Conservation (phyloP, 176 grass and related monocot genomes). For the Lolium rigidum region DNA sequence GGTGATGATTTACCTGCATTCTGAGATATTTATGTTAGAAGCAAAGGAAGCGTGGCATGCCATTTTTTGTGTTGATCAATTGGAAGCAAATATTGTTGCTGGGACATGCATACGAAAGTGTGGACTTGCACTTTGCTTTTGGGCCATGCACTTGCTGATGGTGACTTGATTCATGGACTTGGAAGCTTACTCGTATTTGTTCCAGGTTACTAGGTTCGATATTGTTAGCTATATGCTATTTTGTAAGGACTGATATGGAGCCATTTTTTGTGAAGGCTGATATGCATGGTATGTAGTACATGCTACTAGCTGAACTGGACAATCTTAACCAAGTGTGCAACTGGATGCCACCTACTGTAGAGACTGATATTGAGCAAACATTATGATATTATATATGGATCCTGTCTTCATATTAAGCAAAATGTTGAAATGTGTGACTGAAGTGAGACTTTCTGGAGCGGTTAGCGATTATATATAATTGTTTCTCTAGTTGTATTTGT, state of each 20-base stretch:
- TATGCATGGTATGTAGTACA: neutral
- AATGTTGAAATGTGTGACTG: neutral
- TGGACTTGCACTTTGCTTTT: too few relatives aligned
- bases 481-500: neutral
- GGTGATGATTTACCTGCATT: neutral
- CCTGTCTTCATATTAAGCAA: neutral
- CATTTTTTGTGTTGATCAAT: too few relatives aligned
- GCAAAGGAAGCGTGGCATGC: neutral
- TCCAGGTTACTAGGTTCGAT: too few relatives aligned
- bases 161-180: too few relatives aligned
- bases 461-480: neutral
- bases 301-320: neutral
- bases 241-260: too few relatives aligned
- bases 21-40: neutral
- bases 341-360: neutral
- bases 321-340: neutral
- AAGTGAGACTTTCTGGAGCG: neutral
- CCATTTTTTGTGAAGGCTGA: too few relatives aligned
- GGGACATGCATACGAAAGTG: too few relatives aligned
- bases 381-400: neutral
- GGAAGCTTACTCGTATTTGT: too few relatives aligned
- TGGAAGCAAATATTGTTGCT: neutral
- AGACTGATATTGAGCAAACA: neutral
- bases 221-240: too few relatives aligned
- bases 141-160: too few relatives aligned